These are phyloP conservation scores for Neofusicoccum parvum DNA, from an alignment of 2,329 filamentous ascomycete species.

Conservation along the genomic window DNA sequence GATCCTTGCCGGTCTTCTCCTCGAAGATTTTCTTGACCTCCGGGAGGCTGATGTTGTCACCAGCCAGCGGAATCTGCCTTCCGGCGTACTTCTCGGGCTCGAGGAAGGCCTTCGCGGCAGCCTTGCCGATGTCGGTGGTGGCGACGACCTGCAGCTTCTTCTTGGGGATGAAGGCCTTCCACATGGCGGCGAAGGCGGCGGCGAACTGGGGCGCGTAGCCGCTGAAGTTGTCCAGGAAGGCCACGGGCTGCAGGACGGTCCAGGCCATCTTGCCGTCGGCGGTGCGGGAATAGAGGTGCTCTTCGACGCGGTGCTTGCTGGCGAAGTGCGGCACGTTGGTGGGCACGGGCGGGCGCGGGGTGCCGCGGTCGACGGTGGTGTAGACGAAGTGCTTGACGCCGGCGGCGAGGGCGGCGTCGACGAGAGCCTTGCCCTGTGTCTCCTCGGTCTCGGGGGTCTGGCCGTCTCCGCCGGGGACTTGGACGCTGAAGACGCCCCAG, in stretches of 20 bases:
- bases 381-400: constrained; percentile 42
- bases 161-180: constrained; percentile 29
- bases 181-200: constrained; percentile 41
- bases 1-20: constrained; percentile 42
- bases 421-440: constrained; percentile 40
- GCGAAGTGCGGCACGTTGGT: constrained; percentile 64
- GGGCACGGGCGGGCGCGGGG: constrained; percentile 47
- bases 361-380: constrained; percentile 41
- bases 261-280: constrained; percentile 53
- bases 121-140: constrained; percentile 51
- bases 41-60: constrained; percentile 50
- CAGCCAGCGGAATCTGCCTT: constrained; percentile 48
- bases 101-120: constrained; percentile 51
- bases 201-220: constrained; percentile 42
- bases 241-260: constrained; percentile 62
- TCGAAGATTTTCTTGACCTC: constrained; percentile 47
- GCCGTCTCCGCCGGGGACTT: constrained; percentile 25
- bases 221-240: constrained; percentile 61
- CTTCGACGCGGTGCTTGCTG: constrained; percentile 62
- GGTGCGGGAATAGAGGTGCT: constrained; percentile 52
- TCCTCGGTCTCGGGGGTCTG: constrained; percentile 31
- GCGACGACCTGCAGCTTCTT: constrained; percentile 39
- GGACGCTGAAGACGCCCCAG: constrained; percentile 39
- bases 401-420: constrained; percentile 35
- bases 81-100: constrained; percentile 45